Percentiles rank a stretch among this genome's conserved stretches.
These are phyloP conservation scores for Conticribra guillardii DNA, from an alignment of 108 stramenopile species.

Conservation along the genomic window DNA sequence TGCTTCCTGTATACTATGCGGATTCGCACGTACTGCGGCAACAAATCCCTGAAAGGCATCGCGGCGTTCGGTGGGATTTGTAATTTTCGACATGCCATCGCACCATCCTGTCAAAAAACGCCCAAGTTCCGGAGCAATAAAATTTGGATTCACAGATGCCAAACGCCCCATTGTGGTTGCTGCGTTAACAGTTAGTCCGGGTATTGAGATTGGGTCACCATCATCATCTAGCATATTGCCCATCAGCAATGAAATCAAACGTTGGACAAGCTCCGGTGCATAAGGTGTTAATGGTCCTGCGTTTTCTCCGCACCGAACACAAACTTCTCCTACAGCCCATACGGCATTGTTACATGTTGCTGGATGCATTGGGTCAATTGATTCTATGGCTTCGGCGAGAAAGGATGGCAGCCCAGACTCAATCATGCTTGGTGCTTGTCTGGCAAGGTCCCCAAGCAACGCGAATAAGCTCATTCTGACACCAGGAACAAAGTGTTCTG, in stretches of 20 bases:
- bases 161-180: slow-evolving; percentile 88
- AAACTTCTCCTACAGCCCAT: slow-evolving; percentile 93
- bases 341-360: slow-evolving; percentile 90
- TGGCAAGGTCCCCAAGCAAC: slow-evolving; percentile 88
- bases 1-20: slow-evolving; percentile 65
- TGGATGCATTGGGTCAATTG: slow-evolving; percentile 63
- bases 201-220: slow-evolving; percentile 43
- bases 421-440: slow-evolving; percentile 76
- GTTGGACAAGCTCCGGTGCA: slow-evolving; percentile 64
- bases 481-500: slow-evolving; percentile 61
- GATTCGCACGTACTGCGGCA: slow-evolving; percentile 71
- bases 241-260: slow-evolving; percentile 83
- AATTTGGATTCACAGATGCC: slow-evolving; percentile 76
- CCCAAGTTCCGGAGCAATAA: slow-evolving; percentile 84
- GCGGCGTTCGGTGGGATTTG: slow-evolving; percentile 64
- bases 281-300: slow-evolving; percentile 63
- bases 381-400: slow-evolving; percentile 60
- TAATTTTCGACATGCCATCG: slow-evolving; percentile 74
- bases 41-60: slow-evolving; percentile 85
- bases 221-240: slow-evolving; percentile 52
- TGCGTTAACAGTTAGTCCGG: slow-evolving; percentile 88
- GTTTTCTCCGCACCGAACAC: slow-evolving; percentile 77
- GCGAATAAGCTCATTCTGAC: slow-evolving; percentile 93
- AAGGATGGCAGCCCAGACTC: slow-evolving; percentile 74
- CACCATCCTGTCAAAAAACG: slow-evolving; percentile 84